Evolutionary conservation across 805 yeast species (phyloP), one percentile per base, ranked within the genome.

Genomic region (Helenozyma rhizophorensis): DNA sequence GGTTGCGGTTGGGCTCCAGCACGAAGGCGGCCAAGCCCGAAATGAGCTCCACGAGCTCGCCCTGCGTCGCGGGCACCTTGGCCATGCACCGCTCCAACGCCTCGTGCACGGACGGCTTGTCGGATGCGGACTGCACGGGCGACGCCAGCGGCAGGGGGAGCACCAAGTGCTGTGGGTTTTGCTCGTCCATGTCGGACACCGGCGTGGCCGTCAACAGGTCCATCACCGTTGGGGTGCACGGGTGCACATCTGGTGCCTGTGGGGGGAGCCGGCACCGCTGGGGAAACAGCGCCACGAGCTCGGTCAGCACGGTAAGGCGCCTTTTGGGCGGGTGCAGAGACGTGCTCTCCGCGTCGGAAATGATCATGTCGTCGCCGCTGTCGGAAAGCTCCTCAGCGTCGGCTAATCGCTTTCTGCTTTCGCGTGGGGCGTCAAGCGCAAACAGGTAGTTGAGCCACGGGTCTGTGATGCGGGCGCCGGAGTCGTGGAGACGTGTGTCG

Each of bases 121-220:
- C 49, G 5, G 51, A 36, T 21, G 36, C 30, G 30, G 48, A 24
- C 30, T 36, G 78, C 3, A 61, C 62, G 1, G 80, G 81, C 1
- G 79, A 74, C 1, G 82, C 82, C 43, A 80, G 75, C 0, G 85
- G 86, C 8, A 83, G 78, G 1, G 85, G 86, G 14, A 79, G 60
- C 0, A 84, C 83, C n/a, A 75, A 55, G 37, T 71, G 79, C 28
- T 70, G 65, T 14, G 51, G 54, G 26, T 45, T 51, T 26, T 33
- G 45, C 18, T 61, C 69, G 28, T 63, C 70, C 14, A 53, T 36
- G 28, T 60, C 67, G 6, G 65, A 56, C 6, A 58, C 50, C 1
- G 68, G 67, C 11, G 68, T 56, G 27, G 52, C 57, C 0, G 64
- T 39, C 7, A 62, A 57, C 12, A 60, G 50, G 25, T 54, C 53